These are phyloP conservation scores for Acrocalymma vagum DNA, from an alignment of 2,329 filamentous ascomycete species.

Conservation along the genomic window DNA sequence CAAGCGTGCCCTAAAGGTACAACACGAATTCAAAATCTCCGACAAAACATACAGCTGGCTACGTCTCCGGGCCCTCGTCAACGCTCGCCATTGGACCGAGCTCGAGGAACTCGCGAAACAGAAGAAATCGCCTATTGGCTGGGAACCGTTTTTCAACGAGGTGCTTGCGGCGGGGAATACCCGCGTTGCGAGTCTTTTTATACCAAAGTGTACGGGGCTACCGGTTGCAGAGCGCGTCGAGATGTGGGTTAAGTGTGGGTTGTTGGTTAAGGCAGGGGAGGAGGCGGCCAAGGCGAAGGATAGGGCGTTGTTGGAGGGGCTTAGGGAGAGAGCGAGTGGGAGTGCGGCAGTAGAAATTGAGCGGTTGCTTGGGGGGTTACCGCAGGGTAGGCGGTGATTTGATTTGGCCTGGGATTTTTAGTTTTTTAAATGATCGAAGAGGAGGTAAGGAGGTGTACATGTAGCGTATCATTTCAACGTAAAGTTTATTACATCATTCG, in stretches of 20 bases:
- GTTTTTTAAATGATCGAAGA: too few relatives aligned
- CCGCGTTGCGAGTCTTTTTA: slow-evolving; percentile 81
- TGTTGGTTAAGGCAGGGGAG: slow-evolving; percentile 88
- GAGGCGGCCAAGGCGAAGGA: slow-evolving; percentile 88
- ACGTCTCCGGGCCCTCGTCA: slow-evolving; percentile 85
- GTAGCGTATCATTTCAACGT: too few relatives aligned
- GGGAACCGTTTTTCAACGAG: slow-evolving; percentile 97
- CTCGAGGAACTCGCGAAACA: slow-evolving; percentile 83
- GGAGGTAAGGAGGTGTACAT: too few relatives aligned
- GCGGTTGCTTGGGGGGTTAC: slow-evolving; percentile 69
- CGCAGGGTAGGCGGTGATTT: slow-evolving; percentile 20
- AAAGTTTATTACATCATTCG: too few relatives aligned
- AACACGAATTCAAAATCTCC: slow-evolving; percentile 90
- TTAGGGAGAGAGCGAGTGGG: slow-evolving; percentile 77
- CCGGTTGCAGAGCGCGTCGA: slow-evolving; percentile 75
- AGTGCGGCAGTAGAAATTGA: slow-evolving; percentile 82
- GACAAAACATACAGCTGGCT: slow-evolving; percentile 92
- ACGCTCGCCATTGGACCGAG: slow-evolving; percentile 90
- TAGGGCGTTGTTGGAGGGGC: slow-evolving; percentile 73
- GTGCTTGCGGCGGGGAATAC: slow-evolving; percentile 89
- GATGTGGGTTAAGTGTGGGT: slow-evolving; percentile 97
- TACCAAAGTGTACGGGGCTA: slow-evolving; percentile 83
- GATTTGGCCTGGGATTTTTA: too few relatives aligned
- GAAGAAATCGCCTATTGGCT: slow-evolving; percentile 91
- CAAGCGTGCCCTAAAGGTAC: slow-evolving; percentile 85